A percentile compares a stretch with the other conserved stretches of the same genome.
These are phyloP conservation scores for Fusarium foetens DNA, from an alignment of 2,329 filamentous ascomycete genomes.

Conservation along the genomic window DNA sequence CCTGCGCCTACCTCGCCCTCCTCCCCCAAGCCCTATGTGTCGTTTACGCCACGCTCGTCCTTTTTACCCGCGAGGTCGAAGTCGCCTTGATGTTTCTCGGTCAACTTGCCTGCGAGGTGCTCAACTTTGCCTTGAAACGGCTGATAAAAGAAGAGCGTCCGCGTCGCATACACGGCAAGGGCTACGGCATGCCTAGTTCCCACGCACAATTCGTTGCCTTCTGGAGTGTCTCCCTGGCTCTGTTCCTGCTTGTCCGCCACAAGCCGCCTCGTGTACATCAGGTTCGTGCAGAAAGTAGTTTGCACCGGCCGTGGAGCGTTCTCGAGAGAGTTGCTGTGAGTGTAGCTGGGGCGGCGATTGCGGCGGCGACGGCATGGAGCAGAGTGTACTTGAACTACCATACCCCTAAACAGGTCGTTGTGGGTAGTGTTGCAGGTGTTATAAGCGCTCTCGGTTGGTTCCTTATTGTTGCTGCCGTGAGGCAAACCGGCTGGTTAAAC, in stretches of 20 bases:
- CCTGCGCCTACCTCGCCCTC: constrained; percentile 93
- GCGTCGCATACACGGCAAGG: constrained; percentile 84
- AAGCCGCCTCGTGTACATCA: constrained; percentile 58
- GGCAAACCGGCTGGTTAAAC: constrained; percentile 74
- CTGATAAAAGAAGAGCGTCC: constrained; percentile 93
- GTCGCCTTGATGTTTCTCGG: constrained; percentile 90
- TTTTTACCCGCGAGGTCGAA: constrained; percentile 91
- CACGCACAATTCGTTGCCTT: constrained; percentile 96
- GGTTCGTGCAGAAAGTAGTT: constrained; percentile 4
- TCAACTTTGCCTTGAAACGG: constrained; percentile 91
- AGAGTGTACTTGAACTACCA: constrained; percentile 94
- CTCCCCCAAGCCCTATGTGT: constrained; percentile 92
- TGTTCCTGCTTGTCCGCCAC: constrained; percentile 89
- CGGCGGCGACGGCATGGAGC: constrained; percentile 79
- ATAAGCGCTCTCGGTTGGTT: constrained; percentile 84
- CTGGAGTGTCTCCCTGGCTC: constrained; percentile 83
- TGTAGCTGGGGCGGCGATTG: constrained; percentile 67
- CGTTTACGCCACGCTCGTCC: constrained; percentile 88
- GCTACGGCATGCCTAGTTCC: constrained; percentile 95
- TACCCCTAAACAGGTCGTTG: constrained; percentile 86
- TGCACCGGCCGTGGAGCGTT: constrained; percentile 64
- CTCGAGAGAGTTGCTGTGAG: constrained; percentile 67
- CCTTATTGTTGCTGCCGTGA: constrained; percentile 70
- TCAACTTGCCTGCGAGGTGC: constrained; percentile 88
- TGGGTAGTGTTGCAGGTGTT: constrained; percentile 77